These are phyloP conservation scores for Pestalotiopsis sp. DNA, from an alignment of 2,329 filamentous ascomycete genomes.

Conservation along the genomic window DNA sequence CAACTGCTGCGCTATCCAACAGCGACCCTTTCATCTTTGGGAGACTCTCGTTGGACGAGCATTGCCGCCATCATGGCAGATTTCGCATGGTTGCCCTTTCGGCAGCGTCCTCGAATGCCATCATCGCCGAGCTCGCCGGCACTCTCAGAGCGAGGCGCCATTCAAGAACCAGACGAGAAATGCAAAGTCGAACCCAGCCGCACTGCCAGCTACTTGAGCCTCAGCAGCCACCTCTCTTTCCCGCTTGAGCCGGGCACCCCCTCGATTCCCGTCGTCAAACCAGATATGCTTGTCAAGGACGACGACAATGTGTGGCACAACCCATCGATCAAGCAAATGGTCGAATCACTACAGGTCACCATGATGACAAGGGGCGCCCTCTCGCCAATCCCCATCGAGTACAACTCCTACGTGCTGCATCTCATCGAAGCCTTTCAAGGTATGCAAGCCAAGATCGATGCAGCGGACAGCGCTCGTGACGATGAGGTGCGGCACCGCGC, in stretches of 20 bases:
- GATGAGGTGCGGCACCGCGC: slow-evolving; percentile 32
- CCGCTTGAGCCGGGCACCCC: slow-evolving; percentile 14
- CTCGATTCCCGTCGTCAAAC: neutral
- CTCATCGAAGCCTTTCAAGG: slow-evolving; percentile 41
- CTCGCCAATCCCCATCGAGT: slow-evolving; percentile 39
- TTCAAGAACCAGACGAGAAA: slow-evolving; percentile 15
- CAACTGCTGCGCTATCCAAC: no score
- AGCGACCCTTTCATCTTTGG: no score
- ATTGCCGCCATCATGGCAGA: slow-evolving; percentile 19
- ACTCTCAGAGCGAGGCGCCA: slow-evolving; percentile 12
- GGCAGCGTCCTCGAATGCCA: slow-evolving; percentile 24
- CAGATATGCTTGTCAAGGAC: slow-evolving; percentile 22
- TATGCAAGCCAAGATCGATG: slow-evolving; percentile 30
- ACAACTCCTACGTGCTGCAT: slow-evolving; percentile 44
- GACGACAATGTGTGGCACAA: slow-evolving; percentile 37
- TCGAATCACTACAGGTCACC: slow-evolving; percentile 43
- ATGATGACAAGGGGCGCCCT: slow-evolving; percentile 41
- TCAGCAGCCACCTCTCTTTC: slow-evolving; percentile 17
- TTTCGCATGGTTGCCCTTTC: slow-evolving; percentile 26
- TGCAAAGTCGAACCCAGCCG: slow-evolving; percentile 19
- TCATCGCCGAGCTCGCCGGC: slow-evolving; percentile 18
- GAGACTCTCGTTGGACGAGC: neutral
- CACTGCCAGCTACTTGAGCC: slow-evolving; percentile 25
- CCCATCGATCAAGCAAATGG: slow-evolving; percentile 46
- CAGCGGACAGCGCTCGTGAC: slow-evolving; percentile 25